phyloP scores from a whole-genome alignment of 352 stramenopile genomes.

The Globisporangium emineosum region DNA sequence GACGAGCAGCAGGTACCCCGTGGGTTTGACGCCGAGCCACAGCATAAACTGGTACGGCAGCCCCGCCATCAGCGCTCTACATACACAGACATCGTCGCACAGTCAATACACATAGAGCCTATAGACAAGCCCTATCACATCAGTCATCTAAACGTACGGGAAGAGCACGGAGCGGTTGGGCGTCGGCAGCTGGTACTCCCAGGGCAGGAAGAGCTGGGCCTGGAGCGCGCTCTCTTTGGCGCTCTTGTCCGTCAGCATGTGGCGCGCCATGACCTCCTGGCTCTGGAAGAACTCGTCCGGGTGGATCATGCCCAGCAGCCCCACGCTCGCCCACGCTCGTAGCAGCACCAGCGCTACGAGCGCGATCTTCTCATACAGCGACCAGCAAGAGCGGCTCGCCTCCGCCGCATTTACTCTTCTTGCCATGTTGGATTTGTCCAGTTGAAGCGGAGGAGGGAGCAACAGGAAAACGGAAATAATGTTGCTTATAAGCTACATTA shows the following conservation, averaged over 20 bases:
- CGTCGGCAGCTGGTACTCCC: conserved; percentile 63
- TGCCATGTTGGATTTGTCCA: background rate
- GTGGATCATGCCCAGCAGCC: conserved; percentile 62
- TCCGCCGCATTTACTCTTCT: background rate
- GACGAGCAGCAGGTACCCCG: conserved; percentile 47
- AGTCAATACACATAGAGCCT: background rate
- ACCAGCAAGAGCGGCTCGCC: background rate
- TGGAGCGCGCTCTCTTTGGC: conserved; percentile 2
- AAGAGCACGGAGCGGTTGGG: conserved; percentile 78
- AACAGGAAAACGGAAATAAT: background rate
- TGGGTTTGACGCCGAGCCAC: conserved; percentile 32
- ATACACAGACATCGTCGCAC: no score
- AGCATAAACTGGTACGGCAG: conserved; percentile 48
- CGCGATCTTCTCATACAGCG: background rate
- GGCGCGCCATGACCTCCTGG: conserved; percentile 75
- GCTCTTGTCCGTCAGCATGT: conserved; percentile 24
- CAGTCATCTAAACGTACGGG: conserved; percentile 34
- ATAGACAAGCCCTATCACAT: background rate
- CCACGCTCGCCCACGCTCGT: conserved; percentile 28
- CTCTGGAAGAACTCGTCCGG: conserved; percentile 89
- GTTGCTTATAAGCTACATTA: background rate
- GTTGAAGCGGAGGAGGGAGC: background rate
- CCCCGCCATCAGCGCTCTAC: conserved; percentile 45
- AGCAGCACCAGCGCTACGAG: conserved; percentile 31
- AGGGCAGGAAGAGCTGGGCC: conserved; percentile 53